Evolutionary conservation across 371 early-diverging fungal genomes (phyloP), one percentile per base, ranked within the genome.

Genomic region (Mycotypha africana): DNA sequence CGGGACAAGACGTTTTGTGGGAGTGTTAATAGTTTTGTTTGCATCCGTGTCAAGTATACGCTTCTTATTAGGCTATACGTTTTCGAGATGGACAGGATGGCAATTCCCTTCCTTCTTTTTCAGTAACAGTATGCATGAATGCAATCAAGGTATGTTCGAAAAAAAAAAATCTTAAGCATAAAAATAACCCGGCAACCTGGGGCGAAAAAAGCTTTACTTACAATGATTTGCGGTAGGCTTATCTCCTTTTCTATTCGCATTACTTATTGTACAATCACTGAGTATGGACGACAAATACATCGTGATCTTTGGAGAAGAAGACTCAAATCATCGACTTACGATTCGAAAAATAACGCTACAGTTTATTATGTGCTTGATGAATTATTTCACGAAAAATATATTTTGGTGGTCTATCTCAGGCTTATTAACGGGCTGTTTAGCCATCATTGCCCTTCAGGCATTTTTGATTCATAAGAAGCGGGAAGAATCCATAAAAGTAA

Each of bases 321-420:
- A 51, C 20, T 42, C 55, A 3, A 45, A 62, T 16, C 38, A 56
- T 43, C 60, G 70, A 47, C 38, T 77, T 44, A 74, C 61, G 9
- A 52, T 77, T 6, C 70, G 62, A 23, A 69, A 74, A 52, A 69
- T 75, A 6, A 58, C 59, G 2, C 42, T 75, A 8, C 82, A 79
- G 42, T 20, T 78, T 4, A 41, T 67, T 33, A 72, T 78, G 65
- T 74, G 73, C 30, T 62, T 79, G 11, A 44, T 77, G 41, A 81
- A 81, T 42, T 74, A 62, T 32, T 43, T 69, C 11, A 62, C 58
- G n/a, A 70, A 72, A 43, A 78, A 74, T 22, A 74, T 77, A 42
- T 53, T 77, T n/a, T 81, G 82, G 82, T 81, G 82, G 82, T 74
- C 76, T 15, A 37, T 76, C 37, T 56, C 76, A 17, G 79, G 79